A percentile compares a stretch with the other conserved stretches of the same genome.
phyloP scores from a whole-genome alignment of 306 rosid genomes.

The Purshia tridentata region DNA sequence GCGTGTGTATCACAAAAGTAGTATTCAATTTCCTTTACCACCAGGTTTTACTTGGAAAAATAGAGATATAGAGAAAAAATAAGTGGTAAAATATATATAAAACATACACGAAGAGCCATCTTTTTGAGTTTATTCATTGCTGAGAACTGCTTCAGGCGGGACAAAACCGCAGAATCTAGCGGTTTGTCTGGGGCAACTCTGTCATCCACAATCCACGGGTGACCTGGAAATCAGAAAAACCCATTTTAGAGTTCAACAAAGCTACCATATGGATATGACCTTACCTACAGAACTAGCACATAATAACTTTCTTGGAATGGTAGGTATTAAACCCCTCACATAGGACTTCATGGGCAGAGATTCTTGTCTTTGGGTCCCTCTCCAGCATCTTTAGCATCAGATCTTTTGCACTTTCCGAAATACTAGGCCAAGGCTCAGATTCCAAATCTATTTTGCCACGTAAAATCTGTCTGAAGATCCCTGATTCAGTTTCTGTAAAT shows the following conservation, averaged over 20 bases:
- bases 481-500: constrained; percentile 73
- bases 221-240: constrained; percentile 48
- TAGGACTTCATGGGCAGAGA: constrained; percentile 84
- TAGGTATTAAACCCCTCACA: constrained; percentile 53
- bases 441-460: constrained; percentile 66
- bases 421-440: constrained; percentile 83
- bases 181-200: constrained; percentile 86
- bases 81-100: background rate
- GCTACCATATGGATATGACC: constrained; percentile 10
- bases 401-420: constrained; percentile 81
- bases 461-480: constrained; percentile 80
- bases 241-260: constrained; percentile 18
- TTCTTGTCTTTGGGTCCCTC: constrained; percentile 68
- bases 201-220: constrained; percentile 90
- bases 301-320: background rate
- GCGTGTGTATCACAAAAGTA: background rate
- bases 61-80: constrained; percentile 12
- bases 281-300: constrained; percentile 3
- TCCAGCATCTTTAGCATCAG: constrained; percentile 66
- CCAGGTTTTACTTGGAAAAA: background rate
- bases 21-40: background rate
- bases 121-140: constrained; percentile 88
- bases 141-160: constrained; percentile 86
- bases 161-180: constrained; percentile 83
- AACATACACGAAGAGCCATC: constrained; percentile 79